Base-by-base conservation (phyloP, 2,329 filamentous ascomycete species). In the Exserohilum rostratum region DNA sequence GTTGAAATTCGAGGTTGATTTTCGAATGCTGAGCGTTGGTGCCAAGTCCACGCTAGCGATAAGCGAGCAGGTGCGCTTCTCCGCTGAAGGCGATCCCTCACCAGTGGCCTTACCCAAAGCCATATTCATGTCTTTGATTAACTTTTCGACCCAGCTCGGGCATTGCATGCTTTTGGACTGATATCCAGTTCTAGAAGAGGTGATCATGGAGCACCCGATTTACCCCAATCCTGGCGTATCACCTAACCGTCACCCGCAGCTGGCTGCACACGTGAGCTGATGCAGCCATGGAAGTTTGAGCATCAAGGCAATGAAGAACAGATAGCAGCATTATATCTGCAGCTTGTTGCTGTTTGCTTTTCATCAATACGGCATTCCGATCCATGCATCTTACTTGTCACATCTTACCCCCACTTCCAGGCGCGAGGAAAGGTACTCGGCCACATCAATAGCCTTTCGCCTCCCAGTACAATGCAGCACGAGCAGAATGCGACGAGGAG, bases 1-100 rank as follows among this genome's bases (percentile, higher is more conserved):
- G 53, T 46, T 38, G 58, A 56, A 60, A 53, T 60, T 47, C 47
- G 50, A 57, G 57, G 39, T 59, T 59, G 40, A 49, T 46, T 54
- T 54, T 55, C 47, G 52, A 50, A 34, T 50, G 31, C 33, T 39
- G 45, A 50, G 50, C 50, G 50, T 46, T 55, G 52, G 48, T 55
- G 53, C 48, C 48, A 52, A 52, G 48, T n/a, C 43, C 29, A 47
- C 53, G 53, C 53, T 55, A 55, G 25, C 27, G 39, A 29, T 55
- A 55, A 55, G 53, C 53, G 53, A 55, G 51, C 20, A 48, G 25
- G 30, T 42, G 46, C 25, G 27, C 46, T 34, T 35, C 46, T 20
- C 30, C 30, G 29, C 47, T 29, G 37, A 22, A 37, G 17, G 31
- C 33, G 12, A 13, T 27, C 17, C n/a, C 22, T 27, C 42, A 27